Base-by-base conservation (phyloP, 345 rosid species). In the Pistacia vera region DNA sequence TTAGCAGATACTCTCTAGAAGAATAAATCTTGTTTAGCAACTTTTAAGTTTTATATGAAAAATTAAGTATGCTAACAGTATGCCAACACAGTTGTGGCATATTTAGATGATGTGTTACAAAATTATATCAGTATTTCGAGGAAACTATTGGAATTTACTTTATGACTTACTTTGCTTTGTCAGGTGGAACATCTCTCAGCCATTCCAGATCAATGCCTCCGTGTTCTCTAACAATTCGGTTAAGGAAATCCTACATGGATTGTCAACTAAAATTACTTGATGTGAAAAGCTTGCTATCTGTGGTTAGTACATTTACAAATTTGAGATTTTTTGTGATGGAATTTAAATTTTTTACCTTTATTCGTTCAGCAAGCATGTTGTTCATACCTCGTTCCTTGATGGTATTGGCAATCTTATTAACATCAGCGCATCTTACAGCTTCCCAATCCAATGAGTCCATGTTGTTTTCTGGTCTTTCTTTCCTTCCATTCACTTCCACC, bases 381-480 rank as follows among this genome's bases (percentile, higher is more conserved):
- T 96, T 94, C 95, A 93, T 94, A 61, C 99, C 99, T 56, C 99
- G 89, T 38, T 83, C 97, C 83, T 85, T 94, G 57, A 94, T 97
- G 58, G 97, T 81, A 14, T 90, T 77, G 46, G 99, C 88, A 63
- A 97, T 86, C 80, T 91, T 83, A 25, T 76, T 71, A 61, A 90
- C 89, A 48, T 86, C 82, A 33, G 93, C 90, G 1, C 81, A 75
- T 84, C 97, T 89, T 74, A 94, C 84, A 20, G 97, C 90, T 75
- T 97, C 95, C 90, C 93, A 97, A 82, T 97, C 97, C 61, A 92
- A 81, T n/a, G 98, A 85, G 79, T 97, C 99, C 87, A 77, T 81
- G 66, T 93, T 83, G 68, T 84, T 88, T 66, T 79, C 59, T 49
- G 90, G 79, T 77, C 85, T 94, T 59, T 86, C 90, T 85, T 63